A percentile compares a stretch with the other conserved stretches of the same genome.
These are phyloP conservation scores for Stromatinia cepivora DNA, from an alignment of 2,329 filamentous ascomycete species.

Conservation along the genomic window DNA sequence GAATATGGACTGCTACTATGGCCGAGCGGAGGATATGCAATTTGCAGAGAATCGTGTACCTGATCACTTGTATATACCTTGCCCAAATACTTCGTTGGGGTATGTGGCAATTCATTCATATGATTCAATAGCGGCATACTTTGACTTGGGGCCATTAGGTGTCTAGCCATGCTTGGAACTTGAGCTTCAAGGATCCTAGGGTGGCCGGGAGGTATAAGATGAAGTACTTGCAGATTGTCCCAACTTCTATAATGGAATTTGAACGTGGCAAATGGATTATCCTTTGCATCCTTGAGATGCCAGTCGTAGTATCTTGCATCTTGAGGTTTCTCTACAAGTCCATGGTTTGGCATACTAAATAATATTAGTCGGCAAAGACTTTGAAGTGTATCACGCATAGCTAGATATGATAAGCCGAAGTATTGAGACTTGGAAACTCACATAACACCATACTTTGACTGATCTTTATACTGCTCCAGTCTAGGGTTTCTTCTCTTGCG, in stretches of 20 bases:
- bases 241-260: constrained; percentile 58
- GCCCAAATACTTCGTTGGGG: constrained; percentile 20
- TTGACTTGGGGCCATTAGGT: neutral
- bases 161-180: constrained; percentile 12
- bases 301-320: constrained; percentile 55
- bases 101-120: neutral
- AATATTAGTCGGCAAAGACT: neutral
- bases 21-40: constrained; percentile 6
- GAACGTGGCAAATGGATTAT: constrained; percentile 55
- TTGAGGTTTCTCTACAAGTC: constrained; percentile 53
- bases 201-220: constrained; percentile 44
- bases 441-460: constrained; percentile 55
- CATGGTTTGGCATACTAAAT: constrained; percentile 52
- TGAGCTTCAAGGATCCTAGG: constrained; percentile 23
- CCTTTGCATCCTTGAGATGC: constrained; percentile 51
- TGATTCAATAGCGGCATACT: constrained; percentile 6
- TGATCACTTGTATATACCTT: constrained; percentile 24
- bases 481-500: constrained; percentile 47
- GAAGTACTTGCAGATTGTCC: constrained; percentile 50
- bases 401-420: neutral
- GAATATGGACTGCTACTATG: neutral
- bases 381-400: neutral
- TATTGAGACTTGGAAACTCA: constrained; percentile 42
- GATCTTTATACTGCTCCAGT: constrained; percentile 48
- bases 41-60: constrained; percentile 17